Base-by-base conservation (phyloP, 1,284 basidiomycete genomes). In the Microbotryum saponariae region DNA sequence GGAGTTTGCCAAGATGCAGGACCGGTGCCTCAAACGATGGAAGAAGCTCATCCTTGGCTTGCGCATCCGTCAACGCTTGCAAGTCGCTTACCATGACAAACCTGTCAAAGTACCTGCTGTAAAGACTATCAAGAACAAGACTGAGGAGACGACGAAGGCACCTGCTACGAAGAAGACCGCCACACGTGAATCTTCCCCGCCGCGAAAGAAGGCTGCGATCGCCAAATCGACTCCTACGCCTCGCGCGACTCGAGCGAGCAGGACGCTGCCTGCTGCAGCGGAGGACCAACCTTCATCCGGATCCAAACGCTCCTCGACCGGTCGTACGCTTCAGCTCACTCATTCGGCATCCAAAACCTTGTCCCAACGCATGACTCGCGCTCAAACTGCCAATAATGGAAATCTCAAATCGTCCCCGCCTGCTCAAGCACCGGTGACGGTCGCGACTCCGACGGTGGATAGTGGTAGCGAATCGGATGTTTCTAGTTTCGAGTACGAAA, bases 1-100 rank as follows among this genome's bases (percentile, higher is more conserved):
- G 71, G 87, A 88, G 61, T 81, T 82, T 44, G 79, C 78, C 2
- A 93, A 91, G 75, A 82, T 81, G 61, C 82, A 89, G 70, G 90
- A 92, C 59, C 82, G 85, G 27, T 87, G 87, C 1, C 77, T 96
- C 68, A 93, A 92, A 76, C 83, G 87, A 50, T 98, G 96, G 96
- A 83, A 80, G 51, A 85, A 86, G 68, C 81, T 98, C 37, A 81
- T 97, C 31, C 88, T 91, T 47, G 93, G 92, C 1, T 79, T 97
- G 52, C 82, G 88, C 29, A 89, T 97, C 61, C 82, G 90, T 10
- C 81, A 87, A 72, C 82, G 91, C 18, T 48, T 66, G 18, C 8
- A 50, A 51, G 4, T n/a, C 25, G 33, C 21, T n/a, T 27, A 50
- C 48, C 20, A 50, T 23, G 48, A 50, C 48, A 21, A 27, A 23